Evolutionary conservation across 345 rosid species (phyloP).

Genomic region (Pseudoturritis turrita): DNA sequence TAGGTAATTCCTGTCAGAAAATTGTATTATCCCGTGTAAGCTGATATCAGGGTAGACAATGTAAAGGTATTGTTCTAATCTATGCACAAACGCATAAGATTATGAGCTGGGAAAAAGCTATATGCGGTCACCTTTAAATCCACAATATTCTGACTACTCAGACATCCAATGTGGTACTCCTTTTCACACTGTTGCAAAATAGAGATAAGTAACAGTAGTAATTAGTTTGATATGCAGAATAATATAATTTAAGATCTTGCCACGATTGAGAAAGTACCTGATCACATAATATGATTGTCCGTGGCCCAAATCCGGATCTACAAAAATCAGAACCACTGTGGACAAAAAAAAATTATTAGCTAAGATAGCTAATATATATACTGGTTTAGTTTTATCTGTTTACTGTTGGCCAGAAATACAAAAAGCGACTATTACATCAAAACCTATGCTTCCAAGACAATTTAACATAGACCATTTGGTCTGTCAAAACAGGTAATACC

Average conservation of each 20-base stretch:
- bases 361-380: conserved; percentile 2
- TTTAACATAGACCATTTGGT: background rate
- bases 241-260: background rate
- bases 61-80: background rate
- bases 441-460: background rate
- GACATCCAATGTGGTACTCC: conserved; percentile 85
- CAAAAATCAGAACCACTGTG: conserved; percentile 80
- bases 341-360: conserved; percentile 5
- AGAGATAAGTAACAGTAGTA: background rate
- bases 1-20: conserved; percentile 72
- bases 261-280: conserved; percentile 53
- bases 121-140: conserved; percentile 62
- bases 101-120: conserved; percentile 3
- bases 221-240: conserved; percentile 9
- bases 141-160: conserved; percentile 73
- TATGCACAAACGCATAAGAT: background rate
- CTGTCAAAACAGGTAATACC: background rate
- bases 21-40: conserved; percentile 7
- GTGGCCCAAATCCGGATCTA: conserved; percentile 92
- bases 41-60: conserved; percentile 1
- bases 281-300: conserved; percentile 90
- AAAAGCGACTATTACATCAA: background rate
- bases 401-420: conserved; percentile 4
- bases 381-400: background rate
- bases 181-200: conserved; percentile 71